A percentile compares a stretch with the other conserved stretches of the same genome.
Evolutionary conservation across 2,329 filamentous ascomycete species (phyloP).

Genomic region (Aspergillus unguis): DNA sequence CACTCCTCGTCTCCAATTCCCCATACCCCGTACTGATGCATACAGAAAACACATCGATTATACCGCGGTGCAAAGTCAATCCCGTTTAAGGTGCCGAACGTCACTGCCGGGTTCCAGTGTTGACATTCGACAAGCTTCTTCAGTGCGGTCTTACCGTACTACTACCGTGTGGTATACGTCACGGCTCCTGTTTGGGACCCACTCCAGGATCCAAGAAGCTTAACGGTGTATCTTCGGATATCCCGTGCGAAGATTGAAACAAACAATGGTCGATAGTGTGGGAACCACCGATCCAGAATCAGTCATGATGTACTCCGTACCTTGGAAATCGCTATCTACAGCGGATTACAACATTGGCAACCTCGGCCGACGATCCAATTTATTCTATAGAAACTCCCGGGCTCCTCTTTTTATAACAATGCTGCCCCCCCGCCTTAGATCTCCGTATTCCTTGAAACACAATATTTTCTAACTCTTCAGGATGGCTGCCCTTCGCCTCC

Average conservation of each 20-base stretch:
- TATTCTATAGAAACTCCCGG: too few relatives aligned
- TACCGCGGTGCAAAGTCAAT: too few relatives aligned
- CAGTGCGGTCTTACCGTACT: neutral
- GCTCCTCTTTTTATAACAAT: too few relatives aligned
- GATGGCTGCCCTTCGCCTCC: slow-evolving; percentile 13
- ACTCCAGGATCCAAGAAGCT: neutral
- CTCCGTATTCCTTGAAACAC: neutral
- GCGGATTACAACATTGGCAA: too few relatives aligned
- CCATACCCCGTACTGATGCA: neutral
- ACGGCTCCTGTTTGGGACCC: neutral
- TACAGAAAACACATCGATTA: too few relatives aligned
- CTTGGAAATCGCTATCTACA: neutral
- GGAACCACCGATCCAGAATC: neutral
- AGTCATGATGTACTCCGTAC: neutral
- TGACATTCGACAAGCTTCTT: too few relatives aligned
- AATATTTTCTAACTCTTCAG: neutral
- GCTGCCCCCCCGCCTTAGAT: too few relatives aligned
- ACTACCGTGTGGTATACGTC: neutral
- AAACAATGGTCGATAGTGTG: neutral
- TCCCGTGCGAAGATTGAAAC: neutral
- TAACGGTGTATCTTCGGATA: neutral
- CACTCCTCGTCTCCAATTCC: neutral
- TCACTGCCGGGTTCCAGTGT: too few relatives aligned
- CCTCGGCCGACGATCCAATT: too few relatives aligned
- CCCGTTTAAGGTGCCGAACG: too few relatives aligned